Evolutionary conservation across 2,329 filamentous ascomycete genomes (phyloP), one percentile per base, ranked within the genome.

Genomic region (Aspergillus novofumigatus): DNA sequence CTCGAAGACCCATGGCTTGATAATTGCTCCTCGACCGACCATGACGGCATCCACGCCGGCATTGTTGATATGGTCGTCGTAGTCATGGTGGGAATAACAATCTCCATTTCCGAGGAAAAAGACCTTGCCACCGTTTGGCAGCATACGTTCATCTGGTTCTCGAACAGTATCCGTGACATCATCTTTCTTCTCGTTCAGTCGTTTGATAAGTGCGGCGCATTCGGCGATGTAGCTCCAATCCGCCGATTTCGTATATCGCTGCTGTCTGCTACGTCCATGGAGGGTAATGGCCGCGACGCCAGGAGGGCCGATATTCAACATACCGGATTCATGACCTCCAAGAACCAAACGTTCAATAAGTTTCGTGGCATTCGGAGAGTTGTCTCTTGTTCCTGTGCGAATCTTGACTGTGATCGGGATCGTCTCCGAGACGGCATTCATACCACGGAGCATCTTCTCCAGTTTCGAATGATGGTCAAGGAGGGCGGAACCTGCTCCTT

Each of bases 1-100:
- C 75, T 99, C 94, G 70, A 97, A 99, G 61, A 99, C 81, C 94
- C 94, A 99, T 0, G 94, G 94, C 78, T 99, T 99, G 77, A 97
- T 91, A 57, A 99, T 83, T 9, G 94, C 94, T 56, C 94, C 94
- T 59, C 94, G 90, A n/a, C 88, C 94, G 59, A 97, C 86, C 94
- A 99, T 97, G 70, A 96, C 90, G n/a, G 86, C 86, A 77, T 97
- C 93, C 49, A 97, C 92, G 49, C 85, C 84, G 38, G 90, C 83
- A 58, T 93, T 83, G 50, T 88, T 81, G 42, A 97, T 80, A 68
- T 94, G 87, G 56, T 86, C 79, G 61, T 86, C 86, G 78, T 97
- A 97, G 71, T 97, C 92, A 32, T 87, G 78, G 73, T 97, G 92
- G 4, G 92, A 97, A 78, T 91, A 97, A 75, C 92, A 94, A 76